These are phyloP conservation scores for Fomes fomentarius DNA, from an alignment of 1,284 basidiomycete species.

Conservation along the genomic window DNA sequence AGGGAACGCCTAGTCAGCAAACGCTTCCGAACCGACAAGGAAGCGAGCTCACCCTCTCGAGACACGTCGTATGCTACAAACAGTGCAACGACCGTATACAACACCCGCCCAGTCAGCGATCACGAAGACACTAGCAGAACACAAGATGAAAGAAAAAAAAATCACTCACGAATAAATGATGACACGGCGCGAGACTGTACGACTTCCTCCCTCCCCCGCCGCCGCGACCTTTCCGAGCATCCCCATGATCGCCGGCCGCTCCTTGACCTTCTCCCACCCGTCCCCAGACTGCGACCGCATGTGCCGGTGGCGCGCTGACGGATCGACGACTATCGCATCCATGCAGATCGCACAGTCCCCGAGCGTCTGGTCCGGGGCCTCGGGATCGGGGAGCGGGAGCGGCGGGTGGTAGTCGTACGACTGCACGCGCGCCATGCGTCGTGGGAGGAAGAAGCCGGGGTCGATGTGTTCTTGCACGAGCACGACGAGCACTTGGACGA, in stretches of 20 bases:
- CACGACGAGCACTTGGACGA: constrained; percentile 66
- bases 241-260: constrained; percentile 30
- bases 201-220: constrained; percentile 54
- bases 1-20: background rate
- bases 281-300: constrained; percentile 28
- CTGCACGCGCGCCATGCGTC: constrained; percentile 51
- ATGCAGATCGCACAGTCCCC: constrained; percentile 92
- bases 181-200: constrained; percentile 88
- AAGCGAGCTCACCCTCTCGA: constrained; percentile 68
- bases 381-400: constrained; percentile 70
- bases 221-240: constrained; percentile 49
- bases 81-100: background rate
- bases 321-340: constrained; percentile 70
- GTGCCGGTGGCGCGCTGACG: constrained; percentile 36
- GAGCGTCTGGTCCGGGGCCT: constrained; percentile 71
- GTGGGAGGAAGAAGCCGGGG: constrained; percentile 77
- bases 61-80: constrained; percentile 75
- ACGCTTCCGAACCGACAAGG: background rate
- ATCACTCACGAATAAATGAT: constrained; percentile 81
- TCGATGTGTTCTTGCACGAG: constrained; percentile 79
- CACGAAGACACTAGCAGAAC: too few species aligned
- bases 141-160: background rate
- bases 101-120: background rate
- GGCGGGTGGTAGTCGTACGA: constrained; percentile 86
- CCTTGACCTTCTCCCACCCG: constrained; percentile 30